Percentiles rank a stretch among this genome's conserved stretches.
phyloP scores from a whole-genome alignment of 441 rosid species.

The Jatropha multifida region DNA sequence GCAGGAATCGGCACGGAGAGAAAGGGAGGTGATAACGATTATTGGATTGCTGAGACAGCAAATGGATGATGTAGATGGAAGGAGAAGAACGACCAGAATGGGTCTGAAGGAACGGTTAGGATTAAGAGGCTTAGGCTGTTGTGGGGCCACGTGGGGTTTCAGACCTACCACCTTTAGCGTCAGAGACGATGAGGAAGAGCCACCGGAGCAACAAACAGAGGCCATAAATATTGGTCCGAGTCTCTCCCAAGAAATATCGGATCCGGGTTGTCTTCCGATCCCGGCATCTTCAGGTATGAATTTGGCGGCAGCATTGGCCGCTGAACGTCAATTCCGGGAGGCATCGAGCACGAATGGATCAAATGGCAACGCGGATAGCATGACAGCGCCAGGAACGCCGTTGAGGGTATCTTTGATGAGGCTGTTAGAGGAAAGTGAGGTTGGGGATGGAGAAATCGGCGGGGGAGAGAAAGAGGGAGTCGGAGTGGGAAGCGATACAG shows the following conservation, averaged over 20 bases:
- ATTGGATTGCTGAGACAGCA: constrained; percentile 44
- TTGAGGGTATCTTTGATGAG: constrained; percentile 66
- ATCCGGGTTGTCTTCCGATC: constrained; percentile 17
- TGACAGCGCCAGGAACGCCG: constrained; percentile 35
- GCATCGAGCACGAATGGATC: not conserved
- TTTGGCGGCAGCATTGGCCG: constrained; percentile 84
- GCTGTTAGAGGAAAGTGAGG: constrained; percentile 64
- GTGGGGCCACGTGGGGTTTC: constrained; percentile 59
- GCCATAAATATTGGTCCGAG: constrained; percentile 17
- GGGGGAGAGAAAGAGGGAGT: constrained; percentile 21
- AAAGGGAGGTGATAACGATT: constrained; percentile 43
- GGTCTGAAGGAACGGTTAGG: constrained; percentile 60
- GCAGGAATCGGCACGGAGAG: constrained; percentile 48
- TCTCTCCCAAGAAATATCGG: constrained; percentile 17
- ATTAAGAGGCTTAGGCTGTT: constrained; percentile 55
- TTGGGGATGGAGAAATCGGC: constrained; percentile 28
- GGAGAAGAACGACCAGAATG: constrained; percentile 33
- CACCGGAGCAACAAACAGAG: constrained; percentile 1
- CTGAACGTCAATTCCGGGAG: constrained; percentile 58
- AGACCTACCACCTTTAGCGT: constrained; percentile 39
- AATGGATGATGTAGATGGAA: constrained; percentile 33
- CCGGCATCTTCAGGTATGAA: constrained; percentile 52
- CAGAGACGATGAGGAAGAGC: constrained; percentile 34
- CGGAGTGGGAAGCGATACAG: constrained; percentile 40
- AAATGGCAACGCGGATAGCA: not conserved